Evolutionary conservation across 202 grass and related monocot species (phyloP), one percentile per base, ranked within the genome.

Genomic region (Zizania palustris): DNA sequence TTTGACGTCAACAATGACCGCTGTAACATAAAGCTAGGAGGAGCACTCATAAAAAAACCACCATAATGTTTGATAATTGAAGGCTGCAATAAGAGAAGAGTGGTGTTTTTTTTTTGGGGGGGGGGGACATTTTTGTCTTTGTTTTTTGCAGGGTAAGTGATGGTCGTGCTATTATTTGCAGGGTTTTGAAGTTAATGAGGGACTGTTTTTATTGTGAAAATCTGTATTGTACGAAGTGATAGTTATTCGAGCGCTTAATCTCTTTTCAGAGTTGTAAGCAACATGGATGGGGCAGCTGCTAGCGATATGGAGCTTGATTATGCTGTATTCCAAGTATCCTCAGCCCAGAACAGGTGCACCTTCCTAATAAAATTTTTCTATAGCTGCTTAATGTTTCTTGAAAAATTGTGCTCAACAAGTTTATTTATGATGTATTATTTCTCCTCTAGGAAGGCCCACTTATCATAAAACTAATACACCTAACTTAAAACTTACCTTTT

Each of bases 251-350:
- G 53, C 42, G 10, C 13, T 21, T 43, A 56, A 60, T 65, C 13
- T 7, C 39, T 16, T 11, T 14, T 67, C 11, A 22, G 42, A 43
- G 22, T 43, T 60, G 11, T 67, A 45, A 74, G 28, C 35, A 79
- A 67, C 85, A 98, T 98, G 95, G 89, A 85, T 10, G 60, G 58
- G 65, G 39, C 59, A 11, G 51, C 90, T 86, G 58, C 51, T 72
- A 69, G 39, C 37, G 67, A 84, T 64, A 41, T 85, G 63, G 72
- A 49, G 22, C 90, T 99, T 63, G 96, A 96, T 91, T 96, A 83
- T 82, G 85, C 66, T n/a, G 77, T 93, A 13, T 99, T 99, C 79
- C 85, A 89, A 60, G 82, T 90, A 41, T 88, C 75, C 33, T 93
- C 61, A 19, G 46, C 45, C 5, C 58, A 91, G 42, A 91, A 91